Conservation (phyloP, 1,284 basidiomycete genomes). For the Cutaneotrichosporon sp. region DNA sequence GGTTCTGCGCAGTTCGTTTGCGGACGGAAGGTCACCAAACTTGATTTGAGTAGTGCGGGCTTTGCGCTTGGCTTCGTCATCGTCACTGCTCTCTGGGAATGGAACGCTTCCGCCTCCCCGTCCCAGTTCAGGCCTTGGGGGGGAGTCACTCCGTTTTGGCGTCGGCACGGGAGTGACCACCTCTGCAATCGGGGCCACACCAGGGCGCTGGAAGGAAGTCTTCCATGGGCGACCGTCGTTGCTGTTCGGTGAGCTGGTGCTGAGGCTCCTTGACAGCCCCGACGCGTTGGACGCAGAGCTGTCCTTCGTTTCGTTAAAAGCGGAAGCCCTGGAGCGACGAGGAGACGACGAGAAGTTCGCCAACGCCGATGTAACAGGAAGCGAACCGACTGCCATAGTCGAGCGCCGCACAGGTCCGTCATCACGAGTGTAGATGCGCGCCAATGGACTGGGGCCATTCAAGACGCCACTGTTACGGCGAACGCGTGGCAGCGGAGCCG, state of each 20-base stretch:
- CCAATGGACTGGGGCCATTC: conserved; percentile 50
- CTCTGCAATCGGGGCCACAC: conserved; percentile 5
- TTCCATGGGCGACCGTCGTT: conserved; percentile 9
- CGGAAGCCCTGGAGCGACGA: not conserved
- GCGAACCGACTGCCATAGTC: conserved; percentile 16
- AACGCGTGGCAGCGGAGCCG: conserved; percentile 16
- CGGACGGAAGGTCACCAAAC: conserved; percentile 5
- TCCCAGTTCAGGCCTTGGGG: not conserved
- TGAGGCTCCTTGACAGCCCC: conserved; percentile 12
- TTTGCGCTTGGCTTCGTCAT: not conserved
- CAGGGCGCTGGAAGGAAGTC: not conserved
- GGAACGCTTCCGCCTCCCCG: not conserved
- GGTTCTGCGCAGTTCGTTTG: not conserved
- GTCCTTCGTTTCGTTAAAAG: not conserved
- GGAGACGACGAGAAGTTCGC: conserved; percentile 19
- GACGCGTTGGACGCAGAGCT: conserved; percentile 2
- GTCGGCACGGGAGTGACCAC: conserved; percentile 2
- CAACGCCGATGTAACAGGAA: conserved; percentile 17
- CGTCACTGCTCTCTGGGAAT: conserved; percentile 1
- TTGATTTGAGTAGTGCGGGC: not conserved
- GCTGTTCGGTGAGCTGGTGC: conserved; percentile 5
- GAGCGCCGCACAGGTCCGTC: conserved; percentile 8
- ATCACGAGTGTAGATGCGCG: conserved; percentile 36
- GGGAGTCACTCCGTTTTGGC: not conserved
- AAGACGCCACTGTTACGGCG: conserved; percentile 32